Evolutionary conservation across 1,284 basidiomycete species (phyloP).

Genomic region (Abortiporus biennis): DNA sequence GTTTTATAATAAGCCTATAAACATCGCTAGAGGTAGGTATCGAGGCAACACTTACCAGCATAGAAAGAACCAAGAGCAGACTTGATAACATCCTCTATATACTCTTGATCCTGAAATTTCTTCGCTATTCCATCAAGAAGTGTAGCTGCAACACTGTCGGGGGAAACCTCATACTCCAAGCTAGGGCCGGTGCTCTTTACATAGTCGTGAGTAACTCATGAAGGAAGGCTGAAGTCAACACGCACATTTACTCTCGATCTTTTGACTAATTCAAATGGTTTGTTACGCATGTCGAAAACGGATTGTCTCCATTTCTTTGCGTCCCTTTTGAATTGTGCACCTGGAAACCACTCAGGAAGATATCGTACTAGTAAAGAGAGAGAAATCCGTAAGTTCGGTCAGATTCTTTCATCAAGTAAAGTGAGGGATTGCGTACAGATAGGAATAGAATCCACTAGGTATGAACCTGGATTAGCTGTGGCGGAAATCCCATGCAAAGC

Average conservation of each 20-base stretch:
- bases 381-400: no score
- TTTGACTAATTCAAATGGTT: no score
- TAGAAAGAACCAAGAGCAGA: constrained; percentile 5
- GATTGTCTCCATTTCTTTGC: constrained; percentile 25
- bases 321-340: constrained; percentile 34
- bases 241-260: no score
- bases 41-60: constrained; percentile 5
- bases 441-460: constrained; percentile 20
- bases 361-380: constrained; percentile 21
- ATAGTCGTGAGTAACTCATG: no score
- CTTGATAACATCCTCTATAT: constrained; percentile 4
- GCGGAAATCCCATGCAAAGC: constrained; percentile 12
- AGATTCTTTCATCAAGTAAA: not conserved
- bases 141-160: constrained; percentile 3
- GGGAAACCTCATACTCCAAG: no score
- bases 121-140: constrained; percentile 2
- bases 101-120: not conserved
- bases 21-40: no score
- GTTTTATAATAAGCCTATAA: not conserved
- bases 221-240: no score
- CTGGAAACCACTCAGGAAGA: constrained; percentile 34
- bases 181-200: no score
- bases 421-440: constrained; percentile 12
- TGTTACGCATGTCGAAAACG: constrained; percentile 7
- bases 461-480: constrained; percentile 16